These are phyloP conservation scores for Fusarium praegraminearum DNA, from an alignment of 2,329 filamentous ascomycete species.

Conservation along the genomic window DNA sequence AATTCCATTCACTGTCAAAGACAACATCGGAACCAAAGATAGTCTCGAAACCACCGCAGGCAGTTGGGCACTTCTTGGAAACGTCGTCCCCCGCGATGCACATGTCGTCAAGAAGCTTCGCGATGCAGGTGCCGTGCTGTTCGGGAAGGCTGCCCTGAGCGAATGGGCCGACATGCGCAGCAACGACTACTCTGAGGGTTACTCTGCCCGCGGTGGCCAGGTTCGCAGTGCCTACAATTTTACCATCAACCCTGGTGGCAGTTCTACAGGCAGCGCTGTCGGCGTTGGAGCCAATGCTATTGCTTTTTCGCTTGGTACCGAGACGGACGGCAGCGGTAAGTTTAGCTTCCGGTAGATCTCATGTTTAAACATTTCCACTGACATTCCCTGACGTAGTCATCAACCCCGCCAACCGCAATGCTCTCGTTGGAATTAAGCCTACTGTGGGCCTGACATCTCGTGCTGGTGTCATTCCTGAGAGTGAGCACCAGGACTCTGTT, in stretches of 20 bases:
- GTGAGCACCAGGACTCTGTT: slow-evolving; percentile 75
- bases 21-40: slow-evolving; percentile 75
- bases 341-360: slow-evolving; percentile 5
- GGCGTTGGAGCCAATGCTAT: slow-evolving; percentile 73
- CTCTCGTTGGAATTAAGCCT: slow-evolving; percentile 79
- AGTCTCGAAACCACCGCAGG: slow-evolving; percentile 83
- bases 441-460: slow-evolving; percentile 79
- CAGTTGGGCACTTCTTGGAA: slow-evolving; percentile 73
- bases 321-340: slow-evolving; percentile 75
- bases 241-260: slow-evolving; percentile 75
- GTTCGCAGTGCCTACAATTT: slow-evolving; percentile 75
- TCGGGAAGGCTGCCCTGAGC: slow-evolving; percentile 77
- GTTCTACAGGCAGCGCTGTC: slow-evolving; percentile 73
- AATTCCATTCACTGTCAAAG: slow-evolving; percentile 81
- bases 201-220: slow-evolving; percentile 73
- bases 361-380: slow-evolving; percentile 1
- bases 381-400: slow-evolving; percentile 62
- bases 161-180: slow-evolving; percentile 82
- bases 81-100: slow-evolving; percentile 75
- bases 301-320: slow-evolving; percentile 76
- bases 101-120: slow-evolving; percentile 71
- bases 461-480: slow-evolving; percentile 73
- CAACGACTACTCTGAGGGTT: slow-evolving; percentile 76
- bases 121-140: slow-evolving; percentile 73
- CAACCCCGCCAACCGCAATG: slow-evolving; percentile 76